These are phyloP conservation scores for Kazachstania sp. DNA, from an alignment of 1,139 yeast species.

Conservation along the genomic window DNA sequence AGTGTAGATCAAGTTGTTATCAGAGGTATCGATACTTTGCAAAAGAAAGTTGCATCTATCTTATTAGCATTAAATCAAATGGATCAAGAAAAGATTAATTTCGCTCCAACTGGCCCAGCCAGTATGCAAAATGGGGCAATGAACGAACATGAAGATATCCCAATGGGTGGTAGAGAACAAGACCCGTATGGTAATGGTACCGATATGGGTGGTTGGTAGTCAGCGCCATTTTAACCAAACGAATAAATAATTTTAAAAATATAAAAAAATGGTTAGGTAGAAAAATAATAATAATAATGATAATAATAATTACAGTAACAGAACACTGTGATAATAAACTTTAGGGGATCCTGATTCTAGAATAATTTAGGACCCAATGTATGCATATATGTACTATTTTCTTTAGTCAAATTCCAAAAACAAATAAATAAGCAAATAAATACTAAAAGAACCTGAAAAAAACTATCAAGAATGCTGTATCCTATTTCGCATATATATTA, in stretches of 20 bases:
- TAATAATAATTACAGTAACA: background rate
- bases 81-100: conserved; percentile 42
- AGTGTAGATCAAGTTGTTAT: conserved; percentile 83
- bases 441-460: background rate
- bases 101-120: conserved; percentile 42
- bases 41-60: conserved; percentile 83
- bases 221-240: background rate
- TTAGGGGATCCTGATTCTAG: too few relatives aligned
- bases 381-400: conserved; percentile 4
- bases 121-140: conserved; percentile 36
- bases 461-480: background rate
- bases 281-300: background rate
- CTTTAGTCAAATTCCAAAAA: background rate
- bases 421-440: background rate
- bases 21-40: conserved; percentile 75
- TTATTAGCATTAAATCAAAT: conserved; percentile 67
- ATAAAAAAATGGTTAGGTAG: background rate
- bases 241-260: background rate
- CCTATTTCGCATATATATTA: conserved; percentile 11
- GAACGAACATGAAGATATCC: conserved; percentile 37
- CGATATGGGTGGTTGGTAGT: conserved; percentile 25
- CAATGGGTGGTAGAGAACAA: conserved; percentile 36
- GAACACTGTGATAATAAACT: too few relatives aligned
- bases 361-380: background rate
- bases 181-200: conserved; percentile 34